These are phyloP conservation scores for Funneliformis caledonium DNA, from an alignment of 371 early-diverging fungal genomes.

Conservation along the genomic window DNA sequence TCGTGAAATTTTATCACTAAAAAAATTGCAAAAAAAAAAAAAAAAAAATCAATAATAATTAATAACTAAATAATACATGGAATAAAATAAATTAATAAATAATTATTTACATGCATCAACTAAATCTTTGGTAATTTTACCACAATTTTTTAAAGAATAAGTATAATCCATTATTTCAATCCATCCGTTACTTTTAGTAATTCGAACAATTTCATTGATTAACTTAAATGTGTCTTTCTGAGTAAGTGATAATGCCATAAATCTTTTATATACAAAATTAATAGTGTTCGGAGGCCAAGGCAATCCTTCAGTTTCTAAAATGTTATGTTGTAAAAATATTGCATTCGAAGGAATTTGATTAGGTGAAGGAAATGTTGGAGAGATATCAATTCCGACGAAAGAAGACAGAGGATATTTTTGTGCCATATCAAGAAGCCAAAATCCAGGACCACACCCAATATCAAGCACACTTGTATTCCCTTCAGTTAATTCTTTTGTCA, in stretches of 20 bases:
- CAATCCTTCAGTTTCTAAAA: slow-evolving; percentile 4
- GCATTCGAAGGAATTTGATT: background rate
- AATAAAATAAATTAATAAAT: background rate
- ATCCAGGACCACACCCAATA: slow-evolving; percentile 17
- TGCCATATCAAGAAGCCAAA: slow-evolving; percentile 1
- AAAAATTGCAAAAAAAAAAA: background rate
- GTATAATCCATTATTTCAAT: slow-evolving; percentile 28
- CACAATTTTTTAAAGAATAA: background rate
- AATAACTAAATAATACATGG: background rate
- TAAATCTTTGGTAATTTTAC: background rate
- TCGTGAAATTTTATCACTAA: background rate
- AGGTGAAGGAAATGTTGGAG: slow-evolving; percentile 1
- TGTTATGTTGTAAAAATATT: slow-evolving; percentile 10
- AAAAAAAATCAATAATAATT: background rate
- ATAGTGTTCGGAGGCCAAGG: slow-evolving; percentile 12
- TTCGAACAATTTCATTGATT: slow-evolving; percentile 2
- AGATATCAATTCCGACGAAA: slow-evolving; percentile 11
- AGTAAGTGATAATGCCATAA: slow-evolving; percentile 7
- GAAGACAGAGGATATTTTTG: background rate
- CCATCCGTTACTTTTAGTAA: slow-evolving; percentile 15
- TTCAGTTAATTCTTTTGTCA: background rate
- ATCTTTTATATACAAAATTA: slow-evolving; percentile 30
- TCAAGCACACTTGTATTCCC: slow-evolving; percentile 18
- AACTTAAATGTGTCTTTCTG: background rate
- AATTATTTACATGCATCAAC: slow-evolving; percentile 7